A percentile compares a stretch with the other conserved stretches of the same genome.
Conservation (phyloP, 352 stramenopile species). For the Globisporangium nunn region DNA sequence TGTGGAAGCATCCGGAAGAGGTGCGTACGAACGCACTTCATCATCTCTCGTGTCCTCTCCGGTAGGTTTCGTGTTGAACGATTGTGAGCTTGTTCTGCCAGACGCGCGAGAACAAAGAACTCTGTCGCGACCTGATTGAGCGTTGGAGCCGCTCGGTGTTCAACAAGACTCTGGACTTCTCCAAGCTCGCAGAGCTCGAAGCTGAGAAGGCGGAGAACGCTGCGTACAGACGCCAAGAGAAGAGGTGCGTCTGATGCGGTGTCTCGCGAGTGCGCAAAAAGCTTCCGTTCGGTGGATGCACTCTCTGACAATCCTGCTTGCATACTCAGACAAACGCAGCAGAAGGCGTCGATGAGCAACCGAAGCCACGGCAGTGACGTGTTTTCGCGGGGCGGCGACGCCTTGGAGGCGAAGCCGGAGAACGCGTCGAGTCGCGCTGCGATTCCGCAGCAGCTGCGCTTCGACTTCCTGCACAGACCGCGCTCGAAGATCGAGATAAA, state of each 20-base stretch:
- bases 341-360: slow-evolving; percentile 25
- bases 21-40: slow-evolving; percentile 15
- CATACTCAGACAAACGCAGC: slow-evolving; percentile 27
- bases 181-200: slow-evolving; percentile 78
- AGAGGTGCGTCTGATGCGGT: slow-evolving; percentile 18
- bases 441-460: slow-evolving; percentile 64
- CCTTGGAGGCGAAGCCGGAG: slow-evolving; percentile 25
- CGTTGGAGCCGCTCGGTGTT: slow-evolving; percentile 85
- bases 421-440: slow-evolving; percentile 56
- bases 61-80: not conserved
- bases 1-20: slow-evolving; percentile 86
- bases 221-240: slow-evolving; percentile 55
- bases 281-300: no score
- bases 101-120: slow-evolving; percentile 82
- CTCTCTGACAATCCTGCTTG: not conserved
- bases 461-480: slow-evolving; percentile 80
- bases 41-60: not conserved
- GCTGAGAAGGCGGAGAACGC: slow-evolving; percentile 81
- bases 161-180: slow-evolving; percentile 86
- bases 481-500: slow-evolving; percentile 76
- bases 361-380: slow-evolving; percentile 36
- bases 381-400: slow-evolving; percentile 33
- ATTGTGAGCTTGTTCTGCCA: slow-evolving; percentile 8
- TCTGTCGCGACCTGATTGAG: slow-evolving; percentile 80
- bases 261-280: not conserved